Conservation (phyloP, 768 basidiomycete species). For the Cystofilobasidium capitatum region DNA sequence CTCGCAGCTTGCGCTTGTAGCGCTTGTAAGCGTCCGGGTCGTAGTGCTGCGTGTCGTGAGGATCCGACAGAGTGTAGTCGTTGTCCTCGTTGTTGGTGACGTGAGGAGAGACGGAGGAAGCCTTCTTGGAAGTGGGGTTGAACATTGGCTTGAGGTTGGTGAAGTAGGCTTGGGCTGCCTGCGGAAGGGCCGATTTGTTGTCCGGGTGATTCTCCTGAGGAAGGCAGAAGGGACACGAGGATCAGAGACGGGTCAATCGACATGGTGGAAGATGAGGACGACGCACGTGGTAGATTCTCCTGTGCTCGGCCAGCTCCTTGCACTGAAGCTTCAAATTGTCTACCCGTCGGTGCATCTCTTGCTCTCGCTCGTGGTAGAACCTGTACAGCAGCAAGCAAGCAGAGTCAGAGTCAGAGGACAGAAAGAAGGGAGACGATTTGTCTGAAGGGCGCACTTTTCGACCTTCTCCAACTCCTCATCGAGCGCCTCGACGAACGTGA, state of each 20-base stretch:
- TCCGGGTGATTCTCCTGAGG: conserved; percentile 14
- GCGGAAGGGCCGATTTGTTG: background rate
- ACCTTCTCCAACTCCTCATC: conserved; percentile 76
- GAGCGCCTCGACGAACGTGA: conserved; percentile 64
- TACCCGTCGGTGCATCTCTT: conserved; percentile 46
- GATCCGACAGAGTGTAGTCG: conserved; percentile 20
- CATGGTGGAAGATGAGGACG: background rate
- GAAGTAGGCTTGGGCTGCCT: conserved; percentile 1
- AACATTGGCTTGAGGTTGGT: conserved; percentile 1
- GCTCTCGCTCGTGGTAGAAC: conserved; percentile 62
- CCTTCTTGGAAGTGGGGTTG: background rate
- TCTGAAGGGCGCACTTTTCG: conserved; percentile 46
- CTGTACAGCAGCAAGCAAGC: background rate
- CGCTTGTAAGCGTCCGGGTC: conserved; percentile 70
- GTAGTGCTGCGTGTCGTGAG: conserved; percentile 33
- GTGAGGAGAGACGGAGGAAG: background rate
- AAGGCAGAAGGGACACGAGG: background rate
- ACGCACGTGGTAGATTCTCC: conserved; percentile 41
- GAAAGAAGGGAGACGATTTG: background rate
- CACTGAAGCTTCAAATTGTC: conserved; percentile 58
- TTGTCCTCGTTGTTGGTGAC: background rate
- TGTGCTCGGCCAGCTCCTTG: conserved; percentile 61
- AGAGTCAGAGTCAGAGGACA: no score
- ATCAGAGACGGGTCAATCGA: background rate
- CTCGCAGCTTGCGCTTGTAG: conserved; percentile 76